A percentile compares a stretch with the other conserved stretches of the same genome.
These are phyloP conservation scores for Ceratobasidium sp. DNA, from an alignment of 1,284 basidiomycete genomes.

Conservation along the genomic window DNA sequence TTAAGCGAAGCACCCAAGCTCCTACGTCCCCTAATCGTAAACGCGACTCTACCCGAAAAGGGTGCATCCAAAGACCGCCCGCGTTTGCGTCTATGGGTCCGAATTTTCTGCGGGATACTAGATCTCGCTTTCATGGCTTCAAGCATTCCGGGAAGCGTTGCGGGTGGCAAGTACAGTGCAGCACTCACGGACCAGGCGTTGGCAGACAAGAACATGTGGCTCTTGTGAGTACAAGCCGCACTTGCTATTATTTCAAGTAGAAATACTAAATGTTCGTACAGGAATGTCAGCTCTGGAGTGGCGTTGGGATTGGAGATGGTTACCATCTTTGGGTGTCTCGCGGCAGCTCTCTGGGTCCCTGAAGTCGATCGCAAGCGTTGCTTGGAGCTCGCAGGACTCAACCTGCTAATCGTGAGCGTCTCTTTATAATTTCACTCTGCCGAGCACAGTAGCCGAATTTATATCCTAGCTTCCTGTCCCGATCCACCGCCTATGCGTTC, in stretches of 20 bases:
- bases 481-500: constrained; percentile 42
- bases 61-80: constrained; percentile 31
- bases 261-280: background rate
- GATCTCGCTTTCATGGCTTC: constrained; percentile 40
- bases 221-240: constrained; percentile 3
- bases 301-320: constrained; percentile 6
- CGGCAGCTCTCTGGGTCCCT: constrained; percentile 2
- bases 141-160: constrained; percentile 18
- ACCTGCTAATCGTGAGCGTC: constrained; percentile 2
- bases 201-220: constrained; percentile 27
- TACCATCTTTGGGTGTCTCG: constrained; percentile 5
- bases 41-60: constrained; percentile 30
- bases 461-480: constrained; percentile 21
- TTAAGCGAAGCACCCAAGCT: constrained; percentile 22
- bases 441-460: background rate
- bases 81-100: background rate
- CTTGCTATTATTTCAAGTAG: no score
- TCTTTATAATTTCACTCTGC: background rate
- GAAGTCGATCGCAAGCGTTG: constrained; percentile 36
- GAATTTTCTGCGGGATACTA: constrained; percentile 22
- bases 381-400: constrained; percentile 33
- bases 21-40: constrained; percentile 18
- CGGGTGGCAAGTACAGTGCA: constrained; percentile 18
- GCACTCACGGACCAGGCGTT: constrained; percentile 20
- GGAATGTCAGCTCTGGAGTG: constrained; percentile 23